A percentile compares a stretch with the other conserved stretches of the same genome.
Conservation (phyloP, 2,329 filamentous ascomycete species). For the Fusarium fujikuroi region DNA sequence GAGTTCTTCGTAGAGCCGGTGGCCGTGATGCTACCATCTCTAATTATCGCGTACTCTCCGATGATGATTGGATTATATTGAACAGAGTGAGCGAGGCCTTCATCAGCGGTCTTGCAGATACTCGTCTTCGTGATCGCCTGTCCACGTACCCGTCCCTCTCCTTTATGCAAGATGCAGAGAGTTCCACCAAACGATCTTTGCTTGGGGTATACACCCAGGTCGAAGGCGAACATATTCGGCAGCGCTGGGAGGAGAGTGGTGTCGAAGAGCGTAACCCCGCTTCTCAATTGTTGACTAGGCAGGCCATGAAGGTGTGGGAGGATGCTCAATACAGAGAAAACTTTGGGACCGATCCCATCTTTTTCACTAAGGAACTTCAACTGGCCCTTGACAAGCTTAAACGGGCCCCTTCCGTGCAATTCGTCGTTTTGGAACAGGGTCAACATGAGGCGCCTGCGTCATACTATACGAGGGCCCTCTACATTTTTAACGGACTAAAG, state of each 20-base stretch:
- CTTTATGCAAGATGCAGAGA: conserved; percentile 44
- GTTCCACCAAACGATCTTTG: conserved; percentile 58
- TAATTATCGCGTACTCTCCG: conserved; percentile 56
- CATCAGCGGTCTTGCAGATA: conserved; percentile 63
- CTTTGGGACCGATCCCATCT: conserved; percentile 59
- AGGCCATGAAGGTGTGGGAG: conserved; percentile 58
- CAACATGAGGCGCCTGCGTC: conserved; percentile 61
- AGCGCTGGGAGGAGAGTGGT: conserved; percentile 49
- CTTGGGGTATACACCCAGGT: conserved; percentile 63
- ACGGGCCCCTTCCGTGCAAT: conserved; percentile 62
- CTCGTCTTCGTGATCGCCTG: conserved; percentile 57
- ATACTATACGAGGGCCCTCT: conserved; percentile 59
- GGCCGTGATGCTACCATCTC: conserved; percentile 62
- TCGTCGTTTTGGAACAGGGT: conserved; percentile 64
- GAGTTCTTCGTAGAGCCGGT: conserved; percentile 59
- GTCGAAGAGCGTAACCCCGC: conserved; percentile 31
- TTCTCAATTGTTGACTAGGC: conserved; percentile 46
- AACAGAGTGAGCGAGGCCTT: conserved; percentile 65
- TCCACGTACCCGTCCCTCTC: conserved; percentile 59
- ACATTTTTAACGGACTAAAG: conserved; percentile 37
- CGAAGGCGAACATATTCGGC: conserved; percentile 66
- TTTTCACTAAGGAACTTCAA: conserved; percentile 65
- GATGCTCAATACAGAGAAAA: conserved; percentile 52
- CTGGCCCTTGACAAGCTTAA: conserved; percentile 60
- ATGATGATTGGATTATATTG: conserved; percentile 59